These are phyloP conservation scores for Ogataea degrootiae DNA, from an alignment of 805 yeast genomes.

Conservation along the genomic window DNA sequence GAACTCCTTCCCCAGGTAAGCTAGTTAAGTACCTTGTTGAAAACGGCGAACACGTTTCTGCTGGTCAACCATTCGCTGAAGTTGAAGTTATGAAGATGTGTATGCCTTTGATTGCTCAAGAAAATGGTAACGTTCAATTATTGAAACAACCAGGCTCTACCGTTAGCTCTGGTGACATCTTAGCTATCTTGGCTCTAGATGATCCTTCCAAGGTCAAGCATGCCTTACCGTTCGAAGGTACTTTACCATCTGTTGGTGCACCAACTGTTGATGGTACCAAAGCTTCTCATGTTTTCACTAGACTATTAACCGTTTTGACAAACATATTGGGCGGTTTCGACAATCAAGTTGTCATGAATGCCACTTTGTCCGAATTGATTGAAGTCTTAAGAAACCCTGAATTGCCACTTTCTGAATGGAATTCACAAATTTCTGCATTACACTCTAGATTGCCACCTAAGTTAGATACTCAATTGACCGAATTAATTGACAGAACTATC, in stretches of 20 bases:
- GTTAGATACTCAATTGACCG: slow-evolving; percentile 62
- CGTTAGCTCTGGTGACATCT: slow-evolving; percentile 91
- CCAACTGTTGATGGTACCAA: slow-evolving; percentile 81
- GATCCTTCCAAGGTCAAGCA: slow-evolving; percentile 97
- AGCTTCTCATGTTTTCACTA: slow-evolving; percentile 69
- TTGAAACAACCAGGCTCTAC: slow-evolving; percentile 99
- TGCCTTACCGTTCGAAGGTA: slow-evolving; percentile 92
- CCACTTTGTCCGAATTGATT: slow-evolving; percentile 69
- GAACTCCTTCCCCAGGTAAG: slow-evolving; percentile 99
- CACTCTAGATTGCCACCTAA: slow-evolving; percentile 84
- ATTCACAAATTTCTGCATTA: slow-evolving; percentile 75
- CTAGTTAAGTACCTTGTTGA: slow-evolving; percentile 90
- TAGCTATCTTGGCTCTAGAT: slow-evolving; percentile 90
- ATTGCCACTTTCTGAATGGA: slow-evolving; percentile 94
- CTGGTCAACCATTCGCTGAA: slow-evolving; percentile 96
- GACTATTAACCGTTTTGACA: slow-evolving; percentile 53
- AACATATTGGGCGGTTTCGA: slow-evolving; percentile 90
- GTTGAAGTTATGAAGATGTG: slow-evolving; percentile 99
- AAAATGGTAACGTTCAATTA: slow-evolving; percentile 86
- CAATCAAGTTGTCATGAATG: slow-evolving; percentile 89
- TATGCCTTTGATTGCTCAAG: slow-evolving; percentile 94
- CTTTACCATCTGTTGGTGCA: slow-evolving; percentile 82
- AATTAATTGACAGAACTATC: slow-evolving; percentile 60
- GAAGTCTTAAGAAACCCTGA: slow-evolving; percentile 72
- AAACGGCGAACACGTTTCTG: slow-evolving; percentile 84